Evolutionary conservation across 768 basidiomycete genomes (phyloP), one percentile per base, ranked within the genome.

Genomic region (Galerina marginata): DNA sequence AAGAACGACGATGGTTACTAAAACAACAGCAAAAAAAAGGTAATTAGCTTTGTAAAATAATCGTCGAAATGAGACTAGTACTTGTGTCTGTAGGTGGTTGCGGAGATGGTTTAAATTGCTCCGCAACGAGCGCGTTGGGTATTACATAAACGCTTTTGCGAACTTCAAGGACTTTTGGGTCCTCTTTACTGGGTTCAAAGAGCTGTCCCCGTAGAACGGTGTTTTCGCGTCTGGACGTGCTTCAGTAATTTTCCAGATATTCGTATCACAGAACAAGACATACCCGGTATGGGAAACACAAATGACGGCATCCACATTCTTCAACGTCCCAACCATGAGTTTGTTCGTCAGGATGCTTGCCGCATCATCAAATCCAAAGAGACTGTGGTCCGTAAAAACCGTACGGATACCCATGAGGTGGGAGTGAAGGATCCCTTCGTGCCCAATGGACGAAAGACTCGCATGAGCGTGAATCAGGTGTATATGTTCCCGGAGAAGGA

Each of bases 271-370:
- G n/a, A n/a, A n/a, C n/a, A n/a, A n/a, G n/a, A n/a, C n/a, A n/a
- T n/a, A 94, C 96, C 96, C 95, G 0, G 96, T 98, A 75, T 99
- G 92, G 7, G 95, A 96, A 49, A 99, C 97, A 66, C 95, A 98
- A 25, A 99, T 95, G 1, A 92, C 93, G 0, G 90, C 94, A 66
- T 99, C 96, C 0, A 96, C 93, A 70, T 96, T 95, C 60, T 88
- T 85, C 69, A 99, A 77, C 2, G 92, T 89, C 4, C 86, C 95
- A 10, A 86, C 91, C 42, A 99, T 79, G 37, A 99, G 83, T 73
- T 99, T 99, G 79, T 99, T 99, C 5, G 97, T 98, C 64, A 98
- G 79, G 42, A 99, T 96, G 65, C 96, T 95, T 1, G 95, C 96
- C 14, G 97, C 96, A 69, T 98, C 96, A 36, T 93, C 96, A 69